Evolutionary conservation across 768 basidiomycete species (phyloP).

Genomic region (Mycena kentingensis): DNA sequence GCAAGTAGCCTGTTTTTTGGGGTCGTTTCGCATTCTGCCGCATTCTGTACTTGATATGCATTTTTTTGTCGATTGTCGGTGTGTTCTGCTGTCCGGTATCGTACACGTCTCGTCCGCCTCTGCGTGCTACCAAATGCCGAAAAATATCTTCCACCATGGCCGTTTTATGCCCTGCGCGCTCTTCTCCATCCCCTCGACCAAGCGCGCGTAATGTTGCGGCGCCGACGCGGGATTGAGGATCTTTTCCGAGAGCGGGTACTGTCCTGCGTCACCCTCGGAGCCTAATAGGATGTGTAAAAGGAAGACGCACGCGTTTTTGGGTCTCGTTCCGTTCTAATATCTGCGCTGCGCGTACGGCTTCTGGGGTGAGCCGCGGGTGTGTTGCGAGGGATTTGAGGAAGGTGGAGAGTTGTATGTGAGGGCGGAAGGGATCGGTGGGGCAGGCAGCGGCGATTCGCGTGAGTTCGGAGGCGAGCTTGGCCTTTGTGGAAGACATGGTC

Average conservation of each 20-base stretch:
- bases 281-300: slow-evolving; percentile 14
- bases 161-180: slow-evolving; percentile 74
- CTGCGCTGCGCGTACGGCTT: slow-evolving; percentile 60
- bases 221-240: slow-evolving; percentile 69
- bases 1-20: no score
- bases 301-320: slow-evolving; percentile 56
- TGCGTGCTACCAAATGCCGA: slow-evolving; percentile 77
- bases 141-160: slow-evolving; percentile 85
- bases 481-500: no score
- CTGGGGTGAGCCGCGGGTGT: slow-evolving; percentile 67
- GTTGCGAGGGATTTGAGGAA: slow-evolving; percentile 65
- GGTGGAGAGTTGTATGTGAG: slow-evolving; percentile 69
- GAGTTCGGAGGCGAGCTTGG: slow-evolving; percentile 53
- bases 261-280: slow-evolving; percentile 22
- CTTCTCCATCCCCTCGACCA: slow-evolving; percentile 74
- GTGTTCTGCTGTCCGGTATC: no score
- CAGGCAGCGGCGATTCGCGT: slow-evolving; percentile 59
- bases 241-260: slow-evolving; percentile 71
- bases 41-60: no score
- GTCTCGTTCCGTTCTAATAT: slow-evolving; percentile 57
- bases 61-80: no score
- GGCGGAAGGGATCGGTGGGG: slow-evolving; percentile 75
- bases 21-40: no score
- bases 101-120: no score
- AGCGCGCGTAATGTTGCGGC: slow-evolving; percentile 71